Evolutionary conservation across 768 basidiomycete genomes (phyloP), one percentile per base, ranked within the genome.

Genomic region (Flagelloscypha sp.): DNA sequence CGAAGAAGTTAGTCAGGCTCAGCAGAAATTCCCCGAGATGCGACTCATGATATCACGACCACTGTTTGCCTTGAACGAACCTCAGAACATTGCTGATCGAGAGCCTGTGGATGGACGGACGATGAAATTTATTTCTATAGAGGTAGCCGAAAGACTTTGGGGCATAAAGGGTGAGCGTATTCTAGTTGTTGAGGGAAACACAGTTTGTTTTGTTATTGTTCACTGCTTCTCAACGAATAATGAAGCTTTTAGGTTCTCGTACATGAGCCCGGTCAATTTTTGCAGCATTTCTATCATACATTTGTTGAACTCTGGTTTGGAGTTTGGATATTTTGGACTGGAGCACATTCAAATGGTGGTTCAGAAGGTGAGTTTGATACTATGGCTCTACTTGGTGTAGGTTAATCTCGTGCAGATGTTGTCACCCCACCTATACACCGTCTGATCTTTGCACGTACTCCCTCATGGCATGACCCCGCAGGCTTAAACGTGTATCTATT

Each of bases 261-360:
- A 48, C 83, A 83, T 51, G 84, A 85, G 41, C 81, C 84, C 0
- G 38, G 54, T 2, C 83, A 86, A 49, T 84, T 90, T 66, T 67
- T 89, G n/a, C 62, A 66, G 30, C 88, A 90, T 53, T 90, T 88
- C 55, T 90, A 89, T 56, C 88, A 90, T 57, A 79, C 86, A 40
- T 82, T 81, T 21, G 88, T 81, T 0, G 88, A 92, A 51, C 73
- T 86, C 30, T 59, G 86, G 38, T 62, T 89, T 21, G 87, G 86
- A 21, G 59, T 72, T 3, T 85, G 84, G 70, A 72, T 83, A 2
- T 72, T 85, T 47, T 85, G 79, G 79, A 62, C 66, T 29, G 78
- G 79, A 23, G 67, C 78, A 5, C n/a, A n/a, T n/a, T n/a, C n/a
- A n/a, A n/a, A n/a, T n/a, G n/a, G n/a, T n/a, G n/a, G n/a, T n/a